Evolutionary conservation across 352 stramenopile genomes (phyloP), one percentile per base, ranked within the genome.

Genomic region (Phytophthora syringae): DNA sequence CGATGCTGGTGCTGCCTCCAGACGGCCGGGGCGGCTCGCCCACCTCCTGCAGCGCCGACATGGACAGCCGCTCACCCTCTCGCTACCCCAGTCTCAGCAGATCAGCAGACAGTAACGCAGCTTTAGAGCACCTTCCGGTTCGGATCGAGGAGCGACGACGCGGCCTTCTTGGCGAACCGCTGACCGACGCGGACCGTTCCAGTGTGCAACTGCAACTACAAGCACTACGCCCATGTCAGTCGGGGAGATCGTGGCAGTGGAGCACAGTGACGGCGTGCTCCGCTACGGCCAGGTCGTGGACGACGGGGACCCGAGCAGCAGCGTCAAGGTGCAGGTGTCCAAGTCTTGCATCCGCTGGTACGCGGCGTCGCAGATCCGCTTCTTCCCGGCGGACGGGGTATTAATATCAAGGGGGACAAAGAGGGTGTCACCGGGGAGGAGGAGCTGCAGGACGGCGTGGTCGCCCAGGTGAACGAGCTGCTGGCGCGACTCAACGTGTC

Each of bases 181-280:
- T 89, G 32, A 66, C 64, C 11, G 59, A 64, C 7, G 53, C 52
- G 2, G 80, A 89, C 34, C 30, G 54, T 5, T n/a, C 18, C 6
- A 52, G 52, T 24, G 65, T 84, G 3, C 76, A 77, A 42, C 34
- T 80, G 18, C 27, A 50, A 7, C 76, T n/a, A n/a, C n/a, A n/a
- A n/a, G n/a, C 76, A 0, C 44, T 84, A 20, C 67, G 78, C 5
- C 55, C 70, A n/a, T 86, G 80, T 42, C 67, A 76, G 7, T 40
- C 74, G 0, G 75, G n/a, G 80, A 89, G 49, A 72, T 86, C 18
- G 79, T 89, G 27, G 80, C 78, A 0, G 61, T 89, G 1, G 45
- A 72, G 27, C 40, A 66, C 25, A 65, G 57, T 20, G 30, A 48
- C 34, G 68, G 63, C n/a, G 42, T 60, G 27, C 45, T 86, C 25